Evolutionary conservation across 768 basidiomycete genomes (phyloP).

Genomic region (Collybiopsis confluens): DNA sequence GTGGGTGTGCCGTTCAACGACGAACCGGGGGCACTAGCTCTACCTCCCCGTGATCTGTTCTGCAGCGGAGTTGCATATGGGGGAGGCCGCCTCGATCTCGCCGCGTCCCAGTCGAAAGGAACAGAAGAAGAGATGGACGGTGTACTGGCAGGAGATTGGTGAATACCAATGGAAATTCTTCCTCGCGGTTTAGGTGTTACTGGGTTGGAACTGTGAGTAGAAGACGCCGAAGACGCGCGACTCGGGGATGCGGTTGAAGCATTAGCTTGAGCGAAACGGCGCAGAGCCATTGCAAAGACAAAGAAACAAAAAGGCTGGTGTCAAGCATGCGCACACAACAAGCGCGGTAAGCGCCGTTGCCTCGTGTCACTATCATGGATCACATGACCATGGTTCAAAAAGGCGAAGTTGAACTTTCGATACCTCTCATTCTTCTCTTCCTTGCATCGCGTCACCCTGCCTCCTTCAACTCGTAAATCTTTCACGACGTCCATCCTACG

Average conservation of each 20-base stretch:
- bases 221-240: conserved; percentile 15
- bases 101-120: conserved; percentile 89
- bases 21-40: conserved; percentile 34
- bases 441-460: conserved; percentile 16
- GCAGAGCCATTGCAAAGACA: conserved; percentile 3
- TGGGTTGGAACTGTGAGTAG: conserved; percentile 18
- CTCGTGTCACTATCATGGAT: conserved; percentile 20
- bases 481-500: conserved; percentile 66
- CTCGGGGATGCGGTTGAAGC: conserved; percentile 32
- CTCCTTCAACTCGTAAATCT: conserved; percentile 9
- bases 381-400: conserved; percentile 49
- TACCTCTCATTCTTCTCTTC: conserved; percentile 18
- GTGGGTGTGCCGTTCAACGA: conserved; percentile 31
- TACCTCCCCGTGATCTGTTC: conserved; percentile 30
- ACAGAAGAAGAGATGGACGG: conserved; percentile 72
- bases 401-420: conserved; percentile 22
- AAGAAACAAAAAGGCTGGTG: not conserved
- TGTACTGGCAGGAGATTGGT: conserved; percentile 59
- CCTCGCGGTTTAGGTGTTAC: conserved; percentile 26
- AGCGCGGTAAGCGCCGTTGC: too few relatives aligned
- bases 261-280: conserved; percentile 6
- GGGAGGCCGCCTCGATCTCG: conserved; percentile 60
- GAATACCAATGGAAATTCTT: conserved; percentile 45
- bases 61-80: conserved; percentile 65
- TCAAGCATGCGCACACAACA: conserved; percentile 6